Conservation (phyloP, 495 filamentous ascomycete species). For the Tuber melanosporum region DNA sequence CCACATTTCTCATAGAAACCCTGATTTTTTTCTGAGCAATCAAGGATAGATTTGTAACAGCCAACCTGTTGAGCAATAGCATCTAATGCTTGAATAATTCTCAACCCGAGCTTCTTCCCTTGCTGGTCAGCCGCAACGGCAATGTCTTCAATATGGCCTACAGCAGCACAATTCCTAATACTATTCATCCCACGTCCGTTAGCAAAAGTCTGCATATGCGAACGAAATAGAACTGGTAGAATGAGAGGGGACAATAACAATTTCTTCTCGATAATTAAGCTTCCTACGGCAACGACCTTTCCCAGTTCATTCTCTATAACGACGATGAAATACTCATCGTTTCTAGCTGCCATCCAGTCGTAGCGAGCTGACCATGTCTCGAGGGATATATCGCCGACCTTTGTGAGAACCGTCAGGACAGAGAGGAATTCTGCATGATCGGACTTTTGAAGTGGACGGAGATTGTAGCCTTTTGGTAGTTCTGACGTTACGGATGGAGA, state of each 20-base stretch:
- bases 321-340: constrained; percentile 76
- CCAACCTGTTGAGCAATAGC: constrained; percentile 44
- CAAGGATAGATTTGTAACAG: constrained; percentile 55
- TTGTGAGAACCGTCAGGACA: constrained; percentile 82
- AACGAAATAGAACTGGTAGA: background rate
- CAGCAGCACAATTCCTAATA: constrained; percentile 64
- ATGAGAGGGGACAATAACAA: constrained; percentile 51
- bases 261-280: constrained; percentile 77
- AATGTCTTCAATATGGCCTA: constrained; percentile 99
- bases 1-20: constrained; percentile 99
- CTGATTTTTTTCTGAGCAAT: constrained; percentile 79
- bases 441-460: constrained; percentile 68
- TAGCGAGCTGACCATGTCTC: constrained; percentile 71
- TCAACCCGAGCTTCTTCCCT: constrained; percentile 88
- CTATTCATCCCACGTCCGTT: constrained; percentile 42
- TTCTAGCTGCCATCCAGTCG: constrained; percentile 71
- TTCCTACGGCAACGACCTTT: constrained; percentile 77
- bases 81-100: constrained; percentile 91
- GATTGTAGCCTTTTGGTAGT: constrained; percentile 72
- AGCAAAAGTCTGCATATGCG: background rate
- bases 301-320: constrained; percentile 64
- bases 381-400: constrained; percentile 78
- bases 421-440: constrained; percentile 86
- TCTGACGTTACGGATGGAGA: constrained; percentile 62
- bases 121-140: constrained; percentile 89